A percentile compares a stretch with the other conserved stretches of the same genome.
phyloP scores from a whole-genome alignment of 1,284 basidiomycete genomes.

The Schizopora paradoxa region DNA sequence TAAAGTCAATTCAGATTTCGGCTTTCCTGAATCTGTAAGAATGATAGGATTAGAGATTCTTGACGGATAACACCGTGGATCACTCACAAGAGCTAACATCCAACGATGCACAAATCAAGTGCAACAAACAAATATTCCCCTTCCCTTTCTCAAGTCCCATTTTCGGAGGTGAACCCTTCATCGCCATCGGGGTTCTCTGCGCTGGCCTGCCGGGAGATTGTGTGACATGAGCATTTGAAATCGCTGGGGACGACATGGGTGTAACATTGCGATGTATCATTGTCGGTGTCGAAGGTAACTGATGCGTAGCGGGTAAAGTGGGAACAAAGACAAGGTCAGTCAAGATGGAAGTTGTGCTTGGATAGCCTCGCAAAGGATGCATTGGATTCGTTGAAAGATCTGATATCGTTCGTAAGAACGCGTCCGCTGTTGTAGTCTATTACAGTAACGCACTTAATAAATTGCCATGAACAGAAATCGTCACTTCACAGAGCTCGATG shows the following conservation, averaged over 20 bases:
- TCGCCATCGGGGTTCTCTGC: slow-evolving; percentile 9
- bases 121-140: slow-evolving; percentile 28
- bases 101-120: slow-evolving; percentile 48
- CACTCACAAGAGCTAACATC: slow-evolving; percentile 60
- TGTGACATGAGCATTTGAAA: slow-evolving; percentile 8
- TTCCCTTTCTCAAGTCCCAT: slow-evolving; percentile 5
- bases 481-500: slow-evolving; percentile 60
- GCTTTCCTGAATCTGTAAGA: slow-evolving; percentile 39
- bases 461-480: slow-evolving; percentile 41
- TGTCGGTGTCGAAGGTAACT: slow-evolving; percentile 29
- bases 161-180: slow-evolving; percentile 14
- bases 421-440: slow-evolving; percentile 12
- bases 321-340: slow-evolving; percentile 43
- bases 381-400: slow-evolving; percentile 43
- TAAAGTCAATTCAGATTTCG: slow-evolving; percentile 45
- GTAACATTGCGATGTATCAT: slow-evolving; percentile 22
- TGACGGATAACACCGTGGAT: slow-evolving; percentile 5
- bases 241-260: slow-evolving; percentile 13
- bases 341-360: slow-evolving; percentile 32
- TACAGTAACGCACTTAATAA: slow-evolving; percentile 33
- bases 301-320: slow-evolving; percentile 27
- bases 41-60: slow-evolving; percentile 12
- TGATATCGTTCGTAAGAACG: slow-evolving; percentile 17
- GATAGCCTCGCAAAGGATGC: slow-evolving; percentile 33
- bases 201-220: slow-evolving; percentile 20